Evolutionary conservation across 176 grass and related monocot genomes (phyloP), one percentile per base, ranked within the genome.

Genomic region (Oryza glumipatula): DNA sequence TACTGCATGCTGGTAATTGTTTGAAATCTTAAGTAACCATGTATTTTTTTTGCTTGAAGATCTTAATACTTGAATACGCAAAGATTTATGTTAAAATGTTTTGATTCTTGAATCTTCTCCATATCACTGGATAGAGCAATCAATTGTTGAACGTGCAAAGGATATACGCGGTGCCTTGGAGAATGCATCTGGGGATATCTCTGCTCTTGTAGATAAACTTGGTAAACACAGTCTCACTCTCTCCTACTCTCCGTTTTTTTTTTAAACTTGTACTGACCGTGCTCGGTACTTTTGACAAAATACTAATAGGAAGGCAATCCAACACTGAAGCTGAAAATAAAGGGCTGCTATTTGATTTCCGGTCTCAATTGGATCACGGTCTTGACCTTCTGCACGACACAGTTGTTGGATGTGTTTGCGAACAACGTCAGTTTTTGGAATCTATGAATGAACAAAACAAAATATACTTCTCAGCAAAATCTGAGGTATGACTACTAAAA

Each of bases 91-190:
- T 26, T 71, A 36, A 86, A 49, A 46, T 73, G 16, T 49, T 67
- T 80, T 67, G 41, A 32, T 85, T 52, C 48, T 74, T 82, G 32
- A 13, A 26, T 72, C 67, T 80, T 66, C 60, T 82, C 49, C 72
- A 28, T 67, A 74, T 80, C 11, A 63, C 75, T 76, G 79, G 68
- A 77, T 69, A 97, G 92, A 97, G 33, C 23, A 85, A 38, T 61
- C 28, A 67, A 83, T 94, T 86, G 22, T 94, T 45, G 88, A 90
- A 81, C 77, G 45, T 86, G 90, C 94, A 82, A 97, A 94, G 83
- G 80, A 85, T 76, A 77, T 92, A 36, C 78, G 68, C 6, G 68
- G 33, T 17, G 84, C 69, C 47, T 61, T 97, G 39, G 94, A 94
- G 81, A 91, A 60, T 86, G 88, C 89, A 85, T 87, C 88, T 9